Evolutionary conservation across 2,329 filamentous ascomycete genomes (phyloP).

Genomic region (Colletotrichum sidae): DNA sequence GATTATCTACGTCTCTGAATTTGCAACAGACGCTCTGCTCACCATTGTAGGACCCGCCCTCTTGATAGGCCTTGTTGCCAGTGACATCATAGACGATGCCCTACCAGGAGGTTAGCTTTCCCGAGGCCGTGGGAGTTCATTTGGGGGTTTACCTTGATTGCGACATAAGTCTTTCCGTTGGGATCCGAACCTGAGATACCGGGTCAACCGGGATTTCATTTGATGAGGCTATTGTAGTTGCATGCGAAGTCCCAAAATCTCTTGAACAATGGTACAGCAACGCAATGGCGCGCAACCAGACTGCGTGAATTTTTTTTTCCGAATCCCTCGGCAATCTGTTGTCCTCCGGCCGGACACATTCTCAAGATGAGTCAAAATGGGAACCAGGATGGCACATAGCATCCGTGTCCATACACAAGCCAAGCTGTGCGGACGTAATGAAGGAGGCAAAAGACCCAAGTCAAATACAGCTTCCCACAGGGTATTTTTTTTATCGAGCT

Average conservation of each 20-base stretch:
- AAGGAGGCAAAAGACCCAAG: too few species aligned
- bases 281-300: too few species aligned
- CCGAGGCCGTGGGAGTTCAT: too few species aligned
- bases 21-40: conserved; percentile 45
- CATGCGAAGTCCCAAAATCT: too few species aligned
- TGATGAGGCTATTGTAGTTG: background rate
- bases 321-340: too few species aligned
- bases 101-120: conserved; percentile 54
- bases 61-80: conserved; percentile 87
- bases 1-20: background rate
- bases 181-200: conserved; percentile 29
- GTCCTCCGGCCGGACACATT: too few species aligned
- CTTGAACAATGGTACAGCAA: too few species aligned
- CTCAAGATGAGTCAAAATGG: too few species aligned
- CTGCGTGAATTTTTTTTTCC: too few species aligned
- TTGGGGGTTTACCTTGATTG: conserved; percentile 69
- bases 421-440: background rate
- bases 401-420: too few species aligned
- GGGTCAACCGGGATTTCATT: background rate
- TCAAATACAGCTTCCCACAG: background rate
- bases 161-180: conserved; percentile 62
- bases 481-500: background rate
- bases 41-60: conserved; percentile 89
- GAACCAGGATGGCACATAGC: too few species aligned
- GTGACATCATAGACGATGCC: conserved; percentile 95